Base-by-base conservation (phyloP, 2,329 filamentous ascomycete species). In the Apiospora phragmitis region DNA sequence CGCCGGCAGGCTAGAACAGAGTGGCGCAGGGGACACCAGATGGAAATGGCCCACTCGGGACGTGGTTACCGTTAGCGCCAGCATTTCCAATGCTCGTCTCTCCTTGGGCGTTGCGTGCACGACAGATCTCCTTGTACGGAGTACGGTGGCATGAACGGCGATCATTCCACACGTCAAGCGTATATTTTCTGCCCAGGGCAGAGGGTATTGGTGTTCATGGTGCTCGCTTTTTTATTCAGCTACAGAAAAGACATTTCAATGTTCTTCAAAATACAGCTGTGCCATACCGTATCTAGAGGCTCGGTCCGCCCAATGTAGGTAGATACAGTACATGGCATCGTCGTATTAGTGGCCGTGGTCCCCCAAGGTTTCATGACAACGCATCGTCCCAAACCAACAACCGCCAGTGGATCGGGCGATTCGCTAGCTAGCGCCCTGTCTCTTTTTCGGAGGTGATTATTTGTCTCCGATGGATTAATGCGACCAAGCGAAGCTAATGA, bases 401-500 rank as follows among this genome's bases (percentile, higher is more conserved):
- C 29, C 32, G 55, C 55, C 55, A n/a, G 55, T 62, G 55, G 29
- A 38, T n/a, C 18, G 55, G 55, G 55, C 55, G 32, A 62, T 62
- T 62, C 55, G 55, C 55, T 62, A 38, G 55, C 32, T 12, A 9
- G 32, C 32, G 55, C 32, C 55, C 55, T 62, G 55, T 62, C 32
- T 47, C 21, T 24, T 24, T 59, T 29, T 32, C 29, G 47, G 51
- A n/a, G n/a, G n/a, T n/a, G n/a, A n/a, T n/a, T n/a, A n/a, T n/a
- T 18, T n/a, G 8, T n/a, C 24, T 24, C 51, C 29, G 55, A 35
- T 62, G 29, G 55, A n/a, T 62, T 21, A 35, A 62, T 62, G 55
- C 55, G 21, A 62, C 32, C 55, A 62, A 62, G 55, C 55, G 32
- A 62, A 38, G 55, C 55, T 62, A 38, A 62, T 62, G 29, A 62